Evolutionary conservation across 352 stramenopile genomes (phyloP).

Genomic region (Phytophthora citrophthora): DNA sequence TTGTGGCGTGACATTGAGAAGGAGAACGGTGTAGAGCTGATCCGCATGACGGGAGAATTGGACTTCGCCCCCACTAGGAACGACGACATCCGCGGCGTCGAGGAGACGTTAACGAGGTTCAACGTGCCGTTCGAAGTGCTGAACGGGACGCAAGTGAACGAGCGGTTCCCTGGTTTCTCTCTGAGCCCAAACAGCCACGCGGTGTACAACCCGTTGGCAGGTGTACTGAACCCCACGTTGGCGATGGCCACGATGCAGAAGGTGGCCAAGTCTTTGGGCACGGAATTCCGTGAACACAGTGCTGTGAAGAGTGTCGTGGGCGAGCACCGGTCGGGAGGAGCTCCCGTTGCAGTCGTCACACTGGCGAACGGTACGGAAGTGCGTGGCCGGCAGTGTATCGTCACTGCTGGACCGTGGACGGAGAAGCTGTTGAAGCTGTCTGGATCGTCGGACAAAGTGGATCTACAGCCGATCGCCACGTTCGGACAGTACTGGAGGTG

Average conservation of each 20-base stretch:
- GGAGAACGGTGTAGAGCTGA: conserved; percentile 39
- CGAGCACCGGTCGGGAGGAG: conserved; percentile 21
- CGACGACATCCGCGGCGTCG: conserved; percentile 35
- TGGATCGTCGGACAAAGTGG: conserved; percentile 27
- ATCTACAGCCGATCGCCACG: conserved; percentile 63
- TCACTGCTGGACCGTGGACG: conserved; percentile 66
- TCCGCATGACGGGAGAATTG: conserved; percentile 70
- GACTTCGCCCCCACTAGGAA: conserved; percentile 48
- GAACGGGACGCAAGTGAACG: conserved; percentile 47
- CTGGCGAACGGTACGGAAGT: conserved; percentile 38
- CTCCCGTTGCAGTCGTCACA: conserved; percentile 33
- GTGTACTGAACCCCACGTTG: conserved; percentile 59
- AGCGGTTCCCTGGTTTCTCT: conserved; percentile 59
- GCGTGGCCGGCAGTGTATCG: conserved; percentile 48
- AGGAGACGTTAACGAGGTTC: conserved; percentile 38
- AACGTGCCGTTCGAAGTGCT: conserved; percentile 54
- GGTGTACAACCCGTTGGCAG: conserved; percentile 54
- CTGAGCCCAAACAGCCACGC: conserved; percentile 45
- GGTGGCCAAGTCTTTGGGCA: conserved; percentile 42
- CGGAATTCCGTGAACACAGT: conserved; percentile 47
- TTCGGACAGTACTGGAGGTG: conserved; percentile 76
- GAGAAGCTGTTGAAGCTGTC: conserved; percentile 43
- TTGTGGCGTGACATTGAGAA: conserved; percentile 65
- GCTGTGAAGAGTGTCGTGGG: conserved; percentile 32
- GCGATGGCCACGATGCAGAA: conserved; percentile 62